Evolutionary conservation across 1,139 yeast genomes (phyloP), one percentile per base, ranked within the genome.

Genomic region (Saccharomyces hybrid): DNA sequence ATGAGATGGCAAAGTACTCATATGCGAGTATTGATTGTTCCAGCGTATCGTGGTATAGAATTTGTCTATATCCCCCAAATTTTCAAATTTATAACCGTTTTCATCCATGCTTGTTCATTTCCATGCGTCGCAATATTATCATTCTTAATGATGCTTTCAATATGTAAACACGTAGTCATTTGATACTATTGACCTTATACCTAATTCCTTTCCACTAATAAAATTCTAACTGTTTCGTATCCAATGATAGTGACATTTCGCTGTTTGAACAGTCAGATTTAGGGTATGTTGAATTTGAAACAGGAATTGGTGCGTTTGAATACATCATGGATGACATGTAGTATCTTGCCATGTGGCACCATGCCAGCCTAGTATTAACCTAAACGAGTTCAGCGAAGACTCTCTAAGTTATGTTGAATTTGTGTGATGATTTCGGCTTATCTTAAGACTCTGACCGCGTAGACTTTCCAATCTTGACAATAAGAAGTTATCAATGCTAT

Each of bases 1-100:
- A 51, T 68, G 60, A 2, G 51, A 29, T 4, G 73, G 72, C 11
- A 70, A 57, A 3, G 49, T 41, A 1, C 53, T 56, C 52, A 68
- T 55, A 3, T 52, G n/a, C 23, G 57, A 55, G 52, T 65, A 71
- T 51, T 71, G 71, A 46, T 63, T 67, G 8, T 60, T 53, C 63
- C 71, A 63, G 48, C 68, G 58, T n/a, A 59, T 25, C 2, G 61
- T 46, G 1, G 62, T 51, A 50, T 71, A 71, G 7, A 57, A 51
- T 3, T 59, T 54, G 44, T 65, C 66, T 14, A 59, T 55, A 27
- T 57, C 58, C 3, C 56, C 53, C 25, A 57, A 31, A n/a, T 44
- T 42, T 5, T 51, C 53, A 26, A 47, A 51, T 52, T 29, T 56
- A 13, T 38, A 38, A 48, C 34, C 57, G 47, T 34, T 52, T 53